Conservation (phyloP, 192 early-diverging fungal genomes). For the Diversispora epigaea region DNA sequence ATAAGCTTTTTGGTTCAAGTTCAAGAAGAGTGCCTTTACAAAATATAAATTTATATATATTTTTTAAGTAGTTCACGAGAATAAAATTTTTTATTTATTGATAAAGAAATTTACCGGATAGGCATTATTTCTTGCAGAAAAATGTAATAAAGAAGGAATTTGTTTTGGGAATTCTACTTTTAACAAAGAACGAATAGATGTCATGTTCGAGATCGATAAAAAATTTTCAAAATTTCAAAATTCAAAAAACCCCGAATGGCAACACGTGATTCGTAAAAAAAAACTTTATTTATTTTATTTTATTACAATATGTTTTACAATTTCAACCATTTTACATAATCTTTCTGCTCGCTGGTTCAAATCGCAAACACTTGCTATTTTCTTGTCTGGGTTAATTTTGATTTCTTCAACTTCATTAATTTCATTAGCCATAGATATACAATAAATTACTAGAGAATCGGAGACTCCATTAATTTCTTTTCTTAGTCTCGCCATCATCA, state of each 20-base stretch:
- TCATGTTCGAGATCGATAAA: no score
- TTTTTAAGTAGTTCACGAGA: not conserved
- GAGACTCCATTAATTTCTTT: not conserved
- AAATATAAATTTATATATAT: not conserved
- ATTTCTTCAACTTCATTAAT: not conserved
- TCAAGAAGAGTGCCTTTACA: not conserved
- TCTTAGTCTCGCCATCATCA: not conserved
- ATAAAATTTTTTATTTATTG: not conserved
- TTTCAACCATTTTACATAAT: not conserved
- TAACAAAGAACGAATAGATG: no score
- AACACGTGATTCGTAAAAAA: no score
- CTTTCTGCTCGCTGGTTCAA: not conserved
- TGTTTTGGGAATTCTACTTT: not conserved
- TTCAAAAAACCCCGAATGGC: no score
- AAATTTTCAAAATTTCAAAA: no score
- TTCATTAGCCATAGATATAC: not conserved
- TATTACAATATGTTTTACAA: not conserved
- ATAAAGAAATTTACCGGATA: not conserved
- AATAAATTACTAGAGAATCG: not conserved
- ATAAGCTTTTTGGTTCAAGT: slow-evolving; percentile 3
- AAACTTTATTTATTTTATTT: no score
- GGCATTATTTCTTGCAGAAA: not conserved
- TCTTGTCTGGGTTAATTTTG: not conserved
- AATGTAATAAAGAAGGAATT: not conserved
- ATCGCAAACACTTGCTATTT: not conserved